Evolutionary conservation across 2,329 filamentous ascomycete species (phyloP).

Genomic region (Tolypocladium tundrense): DNA sequence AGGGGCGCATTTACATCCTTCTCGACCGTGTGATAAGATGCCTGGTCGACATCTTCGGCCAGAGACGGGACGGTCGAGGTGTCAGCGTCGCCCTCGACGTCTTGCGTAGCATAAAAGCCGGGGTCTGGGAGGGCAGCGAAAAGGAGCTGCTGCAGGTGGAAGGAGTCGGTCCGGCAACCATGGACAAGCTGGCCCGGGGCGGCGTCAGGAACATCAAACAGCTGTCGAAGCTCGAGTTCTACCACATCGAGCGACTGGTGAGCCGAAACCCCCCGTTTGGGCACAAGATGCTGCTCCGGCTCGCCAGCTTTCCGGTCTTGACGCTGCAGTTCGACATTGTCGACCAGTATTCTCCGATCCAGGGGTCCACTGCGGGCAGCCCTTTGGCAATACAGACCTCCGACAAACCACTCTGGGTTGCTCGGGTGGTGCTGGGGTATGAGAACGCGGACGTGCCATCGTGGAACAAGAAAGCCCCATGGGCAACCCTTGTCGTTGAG

Average conservation of each 20-base stretch:
- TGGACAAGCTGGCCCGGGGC: slow-evolving; percentile 62
- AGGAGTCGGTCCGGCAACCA: slow-evolving; percentile 63
- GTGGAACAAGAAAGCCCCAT: slow-evolving; percentile 57
- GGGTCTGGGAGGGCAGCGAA: slow-evolving; percentile 71
- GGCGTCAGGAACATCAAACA: slow-evolving; percentile 61
- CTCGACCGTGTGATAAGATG: slow-evolving; percentile 26
- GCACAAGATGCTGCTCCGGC: slow-evolving; percentile 50
- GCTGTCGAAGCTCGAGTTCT: slow-evolving; percentile 56
- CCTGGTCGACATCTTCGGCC: slow-evolving; percentile 25
- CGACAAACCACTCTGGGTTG: slow-evolving; percentile 18
- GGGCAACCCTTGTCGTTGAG: slow-evolving; percentile 65
- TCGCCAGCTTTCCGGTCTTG: slow-evolving; percentile 60
- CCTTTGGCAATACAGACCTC: slow-evolving; percentile 1
- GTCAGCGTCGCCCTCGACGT: slow-evolving; percentile 65
- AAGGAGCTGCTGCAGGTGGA: slow-evolving; percentile 77
- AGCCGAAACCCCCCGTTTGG: slow-evolving; percentile 80
- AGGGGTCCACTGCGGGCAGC: slow-evolving; percentile 6
- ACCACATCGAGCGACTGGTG: slow-evolving; percentile 66
- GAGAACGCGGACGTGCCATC: slow-evolving; percentile 50
- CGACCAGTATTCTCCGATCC: slow-evolving; percentile 2
- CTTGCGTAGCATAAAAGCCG: slow-evolving; percentile 63
- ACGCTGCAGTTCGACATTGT: slow-evolving; percentile 27
- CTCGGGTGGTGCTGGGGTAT: slow-evolving; percentile 61
- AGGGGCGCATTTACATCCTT: slow-evolving; percentile 18
- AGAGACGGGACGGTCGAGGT: slow-evolving; percentile 50